These are phyloP conservation scores for Aspergillus caelatus DNA, from an alignment of 2,329 filamentous ascomycete species.

Conservation along the genomic window DNA sequence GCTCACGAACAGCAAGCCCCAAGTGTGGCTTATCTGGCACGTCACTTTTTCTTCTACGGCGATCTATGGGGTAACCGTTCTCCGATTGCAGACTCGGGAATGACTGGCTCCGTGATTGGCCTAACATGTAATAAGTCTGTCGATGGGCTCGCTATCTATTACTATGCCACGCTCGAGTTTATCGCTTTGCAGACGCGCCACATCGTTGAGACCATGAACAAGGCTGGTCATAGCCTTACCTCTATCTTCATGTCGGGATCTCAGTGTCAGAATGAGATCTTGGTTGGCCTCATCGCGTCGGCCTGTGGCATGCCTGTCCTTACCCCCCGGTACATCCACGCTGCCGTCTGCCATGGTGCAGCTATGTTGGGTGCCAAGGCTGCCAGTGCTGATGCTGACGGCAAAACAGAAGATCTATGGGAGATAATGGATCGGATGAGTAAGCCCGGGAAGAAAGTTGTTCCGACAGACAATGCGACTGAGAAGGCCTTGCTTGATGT, in stretches of 20 bases:
- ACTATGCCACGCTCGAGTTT: conserved; percentile 97
- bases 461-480: conserved; percentile 69
- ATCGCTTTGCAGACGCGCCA: conserved; percentile 96
- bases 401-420: conserved; percentile 86
- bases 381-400: conserved; percentile 76
- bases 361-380: conserved; percentile 98
- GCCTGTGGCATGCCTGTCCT: conserved; percentile 90
- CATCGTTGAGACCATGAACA: conserved; percentile 94
- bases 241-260: conserved; percentile 99
- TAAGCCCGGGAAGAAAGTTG: conserved; percentile 83
- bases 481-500: conserved; percentile 80
- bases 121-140: conserved; percentile 83
- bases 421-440: conserved; percentile 97
- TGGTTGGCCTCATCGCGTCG: conserved; percentile 90
- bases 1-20: conserved; percentile 70
- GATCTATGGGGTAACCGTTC: conserved; percentile 97
- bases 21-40: conserved; percentile 78
- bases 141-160: conserved; percentile 85
- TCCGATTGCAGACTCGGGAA: conserved; percentile 86
- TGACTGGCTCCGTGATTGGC: conserved; percentile 88
- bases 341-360: conserved; percentile 95
- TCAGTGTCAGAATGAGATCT: conserved; percentile 91
- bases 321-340: conserved; percentile 90
- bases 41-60: conserved; percentile 98
- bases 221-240: conserved; percentile 79